A percentile compares a stretch with the other conserved stretches of the same genome.
phyloP scores from a whole-genome alignment of 208 protist species.

The Crithidia sp. region DNA sequence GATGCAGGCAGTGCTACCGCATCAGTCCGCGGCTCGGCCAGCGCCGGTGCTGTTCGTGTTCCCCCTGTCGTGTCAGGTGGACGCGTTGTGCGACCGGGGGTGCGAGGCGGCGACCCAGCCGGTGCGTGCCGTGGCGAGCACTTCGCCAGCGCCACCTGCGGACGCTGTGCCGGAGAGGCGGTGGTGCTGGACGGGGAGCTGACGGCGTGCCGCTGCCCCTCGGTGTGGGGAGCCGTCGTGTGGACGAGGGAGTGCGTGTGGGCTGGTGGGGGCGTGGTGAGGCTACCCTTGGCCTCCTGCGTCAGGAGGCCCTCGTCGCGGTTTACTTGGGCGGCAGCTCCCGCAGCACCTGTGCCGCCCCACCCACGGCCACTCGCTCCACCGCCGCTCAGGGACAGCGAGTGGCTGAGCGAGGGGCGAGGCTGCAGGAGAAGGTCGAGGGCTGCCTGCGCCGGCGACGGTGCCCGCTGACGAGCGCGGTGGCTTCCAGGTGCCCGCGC shows the following conservation, averaged over 20 bases:
- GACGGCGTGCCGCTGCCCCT: background rate
- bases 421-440: constrained; percentile 1
- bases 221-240: constrained; percentile 1
- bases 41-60: background rate
- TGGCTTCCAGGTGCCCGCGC: constrained; percentile 3
- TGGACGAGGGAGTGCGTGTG: background rate
- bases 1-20: too few species aligned
- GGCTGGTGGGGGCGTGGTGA: background rate
- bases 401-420: background rate
- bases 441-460: background rate
- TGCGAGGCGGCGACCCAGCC: background rate
- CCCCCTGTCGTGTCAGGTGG: background rate
- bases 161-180: background rate
- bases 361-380: background rate
- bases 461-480: background rate
- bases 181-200: background rate
- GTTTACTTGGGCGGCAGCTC: background rate
- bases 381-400: constrained; percentile 5
- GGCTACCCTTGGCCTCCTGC: too few species aligned
- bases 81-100: background rate
- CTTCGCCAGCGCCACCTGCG: background rate
- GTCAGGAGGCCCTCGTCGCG: background rate
- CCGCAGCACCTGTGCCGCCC: background rate
- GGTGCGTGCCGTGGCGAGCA: constrained; percentile 6
- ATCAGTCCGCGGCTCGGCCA: too few species aligned